Evolutionary conservation across 345 rosid species (phyloP), one percentile per base, ranked within the genome.

Genomic region (Nasturtium officinale): DNA sequence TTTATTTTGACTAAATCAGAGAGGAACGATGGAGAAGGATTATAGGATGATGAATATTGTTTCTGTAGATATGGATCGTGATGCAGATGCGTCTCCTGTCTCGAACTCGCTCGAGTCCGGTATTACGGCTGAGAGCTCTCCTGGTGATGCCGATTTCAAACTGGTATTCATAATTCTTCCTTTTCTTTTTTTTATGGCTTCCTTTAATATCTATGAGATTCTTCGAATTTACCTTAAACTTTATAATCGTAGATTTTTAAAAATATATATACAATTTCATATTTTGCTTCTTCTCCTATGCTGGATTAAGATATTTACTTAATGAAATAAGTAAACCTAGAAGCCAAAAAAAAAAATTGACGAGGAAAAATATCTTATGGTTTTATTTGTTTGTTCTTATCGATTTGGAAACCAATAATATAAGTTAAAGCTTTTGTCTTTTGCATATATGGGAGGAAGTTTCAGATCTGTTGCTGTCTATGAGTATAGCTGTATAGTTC

Each of bases 61-160:
- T 32, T 54, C 67, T 35, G 43, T 48, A 2, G 69, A 55, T n/a
- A 70, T 72, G 75, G 81, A 86, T 86, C 86, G 58, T 7, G 77
- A n/a, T 6, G 43, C 51, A 17, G 72, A 58, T 23, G 57, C 57
- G 57, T 62, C 45, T 0, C 57, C n/a, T 54, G 75, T 79, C 69
- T 80, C 79, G 47, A 74, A 65, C 77, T 84, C 87, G 61, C 79
- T 52, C 55, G 81, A 82, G 28, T 84, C 88, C 5, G 87, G 53
- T 59, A 12, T 79, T 9, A 77, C 84, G 17, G 76, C 72, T 33
- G 79, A 77, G 53, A 60, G 50, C 67, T 80, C 69, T 37, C 76
- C 23, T 54, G 69, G 3, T 32, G 56, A 55, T 53, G 72, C 69
- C 0, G 64, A 59, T 64, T 69, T 77, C 16, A 50, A 64, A 20